phyloP scores from a whole-genome alignment of 768 basidiomycete species.

The Roridomyces roridus region DNA sequence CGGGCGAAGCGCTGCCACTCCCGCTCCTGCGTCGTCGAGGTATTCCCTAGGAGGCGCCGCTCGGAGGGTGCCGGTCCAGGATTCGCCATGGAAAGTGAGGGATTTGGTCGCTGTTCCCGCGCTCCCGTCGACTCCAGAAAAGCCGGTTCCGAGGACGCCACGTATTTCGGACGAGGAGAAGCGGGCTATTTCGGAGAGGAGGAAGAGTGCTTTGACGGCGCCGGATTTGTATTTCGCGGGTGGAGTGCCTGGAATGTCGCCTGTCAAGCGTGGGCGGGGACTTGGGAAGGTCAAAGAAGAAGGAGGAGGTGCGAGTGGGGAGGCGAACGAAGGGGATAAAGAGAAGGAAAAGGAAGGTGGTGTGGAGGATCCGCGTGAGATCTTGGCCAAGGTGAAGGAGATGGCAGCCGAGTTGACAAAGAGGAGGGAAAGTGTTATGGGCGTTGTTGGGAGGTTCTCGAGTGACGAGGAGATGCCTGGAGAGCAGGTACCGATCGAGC shows the following conservation, averaged over 20 bases:
- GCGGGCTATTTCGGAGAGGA: slow-evolving; percentile 29
- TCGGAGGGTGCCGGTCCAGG: slow-evolving; percentile 18
- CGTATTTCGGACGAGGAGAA: slow-evolving; percentile 25
- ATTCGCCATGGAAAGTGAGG: slow-evolving; percentile 26
- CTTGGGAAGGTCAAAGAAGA: slow-evolving; percentile 1
- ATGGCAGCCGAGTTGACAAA: slow-evolving; percentile 55
- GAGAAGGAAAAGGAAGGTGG: slow-evolving; percentile 35
- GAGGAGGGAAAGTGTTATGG: slow-evolving; percentile 33
- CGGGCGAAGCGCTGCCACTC: background rate
- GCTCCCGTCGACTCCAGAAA: slow-evolving; percentile 24
- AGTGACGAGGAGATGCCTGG: background rate
- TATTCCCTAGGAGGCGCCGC: slow-evolving; percentile 22
- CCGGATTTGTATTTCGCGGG: slow-evolving; percentile 18
- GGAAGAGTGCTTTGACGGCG: slow-evolving; percentile 27
- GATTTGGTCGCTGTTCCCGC: slow-evolving; percentile 36
- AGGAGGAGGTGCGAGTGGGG: slow-evolving; percentile 6
- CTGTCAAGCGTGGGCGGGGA: slow-evolving; percentile 12
- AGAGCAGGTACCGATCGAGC: background rate
- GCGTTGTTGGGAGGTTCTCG: slow-evolving; percentile 19
- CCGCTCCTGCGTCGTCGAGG: slow-evolving; percentile 1
- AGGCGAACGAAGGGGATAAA: slow-evolving; percentile 21
- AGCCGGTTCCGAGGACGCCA: slow-evolving; percentile 44
- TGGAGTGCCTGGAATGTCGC: slow-evolving; percentile 19
- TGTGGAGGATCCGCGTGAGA: slow-evolving; percentile 43
- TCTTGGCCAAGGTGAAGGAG: slow-evolving; percentile 57